phyloP scores from a whole-genome alignment of 331 rosid species.

The Pyrus hybrid region DNA sequence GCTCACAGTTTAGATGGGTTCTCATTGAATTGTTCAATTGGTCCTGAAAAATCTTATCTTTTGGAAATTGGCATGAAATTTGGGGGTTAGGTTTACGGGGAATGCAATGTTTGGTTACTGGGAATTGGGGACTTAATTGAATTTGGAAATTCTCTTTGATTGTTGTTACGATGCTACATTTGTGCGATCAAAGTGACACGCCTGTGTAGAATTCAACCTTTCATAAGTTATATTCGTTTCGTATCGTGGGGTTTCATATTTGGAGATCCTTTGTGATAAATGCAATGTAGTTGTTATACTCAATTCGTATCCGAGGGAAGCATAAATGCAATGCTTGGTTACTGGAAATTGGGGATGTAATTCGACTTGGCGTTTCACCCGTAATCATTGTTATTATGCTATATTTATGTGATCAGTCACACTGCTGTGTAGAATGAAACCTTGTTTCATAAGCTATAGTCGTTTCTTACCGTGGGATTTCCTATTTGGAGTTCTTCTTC shows the following conservation, averaged over 20 bases:
- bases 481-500: neutral
- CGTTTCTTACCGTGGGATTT: neutral
- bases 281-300: too few relatives aligned
- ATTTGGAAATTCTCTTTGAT: neutral
- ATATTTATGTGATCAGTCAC: neutral
- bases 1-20: neutral
- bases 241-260: neutral
- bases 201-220: neutral
- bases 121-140: neutral
- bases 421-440: neutral
- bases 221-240: neutral
- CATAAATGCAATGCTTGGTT: neutral
- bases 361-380: neutral
- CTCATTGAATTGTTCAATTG: neutral
- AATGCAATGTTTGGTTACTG: neutral
- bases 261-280: neutral
- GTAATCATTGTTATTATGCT: neutral
- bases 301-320: too few relatives aligned
- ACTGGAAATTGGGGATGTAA: neutral
- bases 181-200: neutral
- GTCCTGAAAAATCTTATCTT: neutral
- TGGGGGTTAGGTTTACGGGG: neutral
- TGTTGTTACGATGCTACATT: neutral
- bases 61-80: neutral
- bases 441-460: too few relatives aligned